Percentiles rank a stretch among this genome's conserved stretches.
These are phyloP conservation scores for Puccinia coronata DNA, from an alignment of 1,284 basidiomycete genomes.

Conservation along the genomic window DNA sequence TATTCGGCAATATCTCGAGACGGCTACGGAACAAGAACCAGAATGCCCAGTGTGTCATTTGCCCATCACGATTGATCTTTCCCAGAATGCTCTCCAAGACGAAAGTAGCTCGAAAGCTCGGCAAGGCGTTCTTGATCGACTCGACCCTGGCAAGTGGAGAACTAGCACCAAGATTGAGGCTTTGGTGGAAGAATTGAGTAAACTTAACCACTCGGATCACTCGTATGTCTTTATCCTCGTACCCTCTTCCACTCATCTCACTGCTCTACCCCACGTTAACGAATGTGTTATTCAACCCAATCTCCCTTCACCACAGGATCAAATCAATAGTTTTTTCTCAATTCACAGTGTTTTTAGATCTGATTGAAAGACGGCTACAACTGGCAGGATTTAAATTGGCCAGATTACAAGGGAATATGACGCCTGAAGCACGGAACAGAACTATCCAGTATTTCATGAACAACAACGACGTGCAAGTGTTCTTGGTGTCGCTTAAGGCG, in stretches of 20 bases:
- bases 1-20: conserved; percentile 86
- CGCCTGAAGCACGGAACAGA: conserved; percentile 88
- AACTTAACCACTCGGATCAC: conserved; percentile 49
- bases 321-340: conserved; percentile 97
- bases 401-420: conserved; percentile 94
- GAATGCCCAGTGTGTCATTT: conserved; percentile 94
- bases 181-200: conserved; percentile 60
- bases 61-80: conserved; percentile 88
- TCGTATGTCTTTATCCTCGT: conserved; percentile 23
- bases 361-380: conserved; percentile 90
- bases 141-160: conserved; percentile 85
- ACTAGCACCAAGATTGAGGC: conserved; percentile 98
- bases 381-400: conserved; percentile 84
- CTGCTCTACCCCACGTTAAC: background rate
- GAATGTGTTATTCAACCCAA: too few relatives aligned
- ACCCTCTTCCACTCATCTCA: background rate
- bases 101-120: conserved; percentile 64
- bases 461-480: conserved; percentile 82
- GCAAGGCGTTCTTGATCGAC: conserved; percentile 88
- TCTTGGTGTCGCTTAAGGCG: conserved; percentile 90
- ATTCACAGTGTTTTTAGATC: conserved; percentile 78
- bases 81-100: conserved; percentile 81
- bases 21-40: conserved; percentile 74
- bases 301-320: too few relatives aligned
- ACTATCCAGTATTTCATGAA: conserved; percentile 65